Conservation (phyloP, 2,329 filamentous ascomycete genomes). For the Colletotrichum nymphaeae region DNA sequence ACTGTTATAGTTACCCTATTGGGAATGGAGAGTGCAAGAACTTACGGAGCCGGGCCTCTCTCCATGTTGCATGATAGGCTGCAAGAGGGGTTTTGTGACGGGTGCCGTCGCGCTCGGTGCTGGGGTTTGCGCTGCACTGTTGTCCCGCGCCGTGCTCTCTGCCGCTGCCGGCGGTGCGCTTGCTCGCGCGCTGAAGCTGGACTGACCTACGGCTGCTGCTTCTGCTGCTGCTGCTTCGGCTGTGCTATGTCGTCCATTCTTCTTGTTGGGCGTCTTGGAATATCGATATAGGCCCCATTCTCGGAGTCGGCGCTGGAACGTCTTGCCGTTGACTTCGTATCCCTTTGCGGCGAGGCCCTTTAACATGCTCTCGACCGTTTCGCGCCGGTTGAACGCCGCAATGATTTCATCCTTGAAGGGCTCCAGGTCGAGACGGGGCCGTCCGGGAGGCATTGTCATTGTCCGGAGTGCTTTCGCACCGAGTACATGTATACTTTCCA, state of each 20-base stretch:
- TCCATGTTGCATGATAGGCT: constrained; percentile 1
- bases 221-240: background rate
- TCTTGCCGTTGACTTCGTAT: constrained; percentile 17
- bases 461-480: background rate
- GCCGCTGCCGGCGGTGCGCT: background rate
- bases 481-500: background rate
- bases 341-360: constrained; percentile 22
- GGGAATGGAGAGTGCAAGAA: constrained; percentile 8
- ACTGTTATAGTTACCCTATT: constrained; percentile 33
- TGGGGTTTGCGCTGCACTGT: background rate
- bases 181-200: background rate
- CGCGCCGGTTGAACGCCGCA: constrained; percentile 20
- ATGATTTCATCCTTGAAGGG: constrained; percentile 27
- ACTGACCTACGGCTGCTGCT: background rate
- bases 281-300: constrained; percentile 26
- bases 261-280: constrained; percentile 4
- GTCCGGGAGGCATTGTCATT: constrained; percentile 18
- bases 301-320: constrained; percentile 13
- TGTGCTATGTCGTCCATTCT: background rate
- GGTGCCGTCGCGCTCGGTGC: background rate
- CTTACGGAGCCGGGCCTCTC: constrained; percentile 30
- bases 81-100: background rate
- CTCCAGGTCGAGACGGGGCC: constrained; percentile 24
- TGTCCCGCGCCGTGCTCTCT: background rate
- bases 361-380: constrained; percentile 28